phyloP scores from a whole-genome alignment of 495 filamentous ascomycete species.

The Podospora didyma region DNA sequence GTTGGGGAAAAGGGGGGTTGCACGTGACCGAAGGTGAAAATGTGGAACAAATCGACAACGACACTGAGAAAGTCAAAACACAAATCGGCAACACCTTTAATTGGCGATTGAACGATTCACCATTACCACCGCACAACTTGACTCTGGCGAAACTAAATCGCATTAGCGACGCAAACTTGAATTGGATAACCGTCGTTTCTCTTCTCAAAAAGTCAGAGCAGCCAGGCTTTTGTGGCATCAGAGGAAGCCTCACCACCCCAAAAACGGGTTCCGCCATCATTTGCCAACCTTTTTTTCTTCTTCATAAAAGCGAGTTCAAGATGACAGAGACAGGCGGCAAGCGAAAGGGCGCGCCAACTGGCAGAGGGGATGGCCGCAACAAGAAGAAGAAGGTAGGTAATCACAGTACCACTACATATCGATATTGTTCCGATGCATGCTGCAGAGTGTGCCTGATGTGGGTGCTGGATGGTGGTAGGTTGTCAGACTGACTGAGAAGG shows the following conservation, averaged over 20 bases:
- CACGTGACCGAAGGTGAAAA: conserved; percentile 5
- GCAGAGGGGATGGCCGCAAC: conserved; percentile 3
- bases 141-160: too few relatives aligned
- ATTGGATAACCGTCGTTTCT: too few relatives aligned
- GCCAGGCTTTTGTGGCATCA: too few relatives aligned
- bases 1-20: conserved; percentile 1
- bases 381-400: conserved; percentile 34
- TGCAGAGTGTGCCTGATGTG: too few relatives aligned
- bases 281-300: background rate
- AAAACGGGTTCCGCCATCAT: too few relatives aligned
- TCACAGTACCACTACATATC: background rate
- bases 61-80: background rate
- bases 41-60: background rate
- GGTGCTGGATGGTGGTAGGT: too few relatives aligned
- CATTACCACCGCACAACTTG: too few relatives aligned
- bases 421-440: background rate
- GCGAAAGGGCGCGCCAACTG: conserved; percentile 23
- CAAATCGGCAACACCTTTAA: background rate
- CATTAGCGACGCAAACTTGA: too few relatives aligned
- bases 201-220: too few relatives aligned
- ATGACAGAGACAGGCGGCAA: conserved; percentile 22
- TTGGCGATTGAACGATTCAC: too few relatives aligned
- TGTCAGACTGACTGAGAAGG: too few relatives aligned
- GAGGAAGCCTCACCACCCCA: too few relatives aligned
- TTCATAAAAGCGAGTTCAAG: background rate